Evolutionary conservation across 176 grass and related monocot genomes (phyloP), one percentile per base, ranked within the genome.

Genomic region (Ensete ventricosum): DNA sequence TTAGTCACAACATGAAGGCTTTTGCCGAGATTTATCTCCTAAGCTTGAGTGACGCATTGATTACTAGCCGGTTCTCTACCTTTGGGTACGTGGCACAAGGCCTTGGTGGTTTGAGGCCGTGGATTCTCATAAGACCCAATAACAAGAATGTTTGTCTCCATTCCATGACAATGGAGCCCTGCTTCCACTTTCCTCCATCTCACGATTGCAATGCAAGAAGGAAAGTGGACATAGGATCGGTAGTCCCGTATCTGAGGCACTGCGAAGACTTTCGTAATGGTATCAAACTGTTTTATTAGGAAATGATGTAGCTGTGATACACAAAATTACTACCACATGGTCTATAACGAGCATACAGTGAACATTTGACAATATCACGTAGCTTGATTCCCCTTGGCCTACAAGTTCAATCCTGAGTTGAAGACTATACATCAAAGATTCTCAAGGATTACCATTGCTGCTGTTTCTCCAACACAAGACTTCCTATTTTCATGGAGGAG

Each of bases 161-260:
- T 86, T 84, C 80, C 71, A 17, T 79, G 52, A 87, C 88, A 8
- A 79, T 86, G 81, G 88, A 90, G 60, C 88, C 88, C 0, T 90
- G 88, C 71, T 87, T 80, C 55, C 84, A 85, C 52, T 12, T 59
- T 10, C 23, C 82, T 9, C 83, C 80, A 8, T 10, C 10, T 48
- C 55, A 57, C 26, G 60, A 76, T n/a, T 83, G 81, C 80, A 68
- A 72, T 17, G 71, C 66, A 50, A 83, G 58, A 73, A 57, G 24
- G 1, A 17, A 67, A 3, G 12, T 19, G 13, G 80, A 81, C 9
- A 14, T 80, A 63, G 82, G 76, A 27, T 34, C 74, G 8, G 50
- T 85, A 7, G 77, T 78, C 22, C 72, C 78, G 49, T 78, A 82
- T 67, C 72, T 91, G 1, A 74, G 72, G 9, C 85, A 83, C 23